Evolutionary conservation across 306 rosid species (phyloP).

Genomic region (Glycine tomentella): DNA sequence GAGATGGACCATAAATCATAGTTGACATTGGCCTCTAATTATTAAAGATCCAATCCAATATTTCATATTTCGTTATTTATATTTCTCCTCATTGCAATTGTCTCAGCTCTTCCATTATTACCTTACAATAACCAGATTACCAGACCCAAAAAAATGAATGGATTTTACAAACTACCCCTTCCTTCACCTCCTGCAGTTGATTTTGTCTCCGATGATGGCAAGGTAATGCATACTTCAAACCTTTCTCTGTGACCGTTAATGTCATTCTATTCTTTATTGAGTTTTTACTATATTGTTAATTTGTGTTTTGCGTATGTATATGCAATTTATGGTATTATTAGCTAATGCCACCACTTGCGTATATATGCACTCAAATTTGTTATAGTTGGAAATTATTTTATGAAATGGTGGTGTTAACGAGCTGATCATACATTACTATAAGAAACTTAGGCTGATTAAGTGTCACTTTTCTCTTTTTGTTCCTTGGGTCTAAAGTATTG

Average conservation of each 20-base stretch:
- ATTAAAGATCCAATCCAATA: too few relatives aligned
- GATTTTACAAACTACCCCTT: slow-evolving; percentile 42
- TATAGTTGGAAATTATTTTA: too few relatives aligned
- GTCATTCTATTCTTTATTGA: background rate
- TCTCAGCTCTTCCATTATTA: background rate
- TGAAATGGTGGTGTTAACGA: too few relatives aligned
- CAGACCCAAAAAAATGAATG: background rate
- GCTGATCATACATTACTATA: too few relatives aligned
- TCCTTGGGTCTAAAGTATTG: too few relatives aligned
- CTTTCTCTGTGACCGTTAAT: background rate
- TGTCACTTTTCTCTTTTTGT: too few relatives aligned
- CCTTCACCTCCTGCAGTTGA: slow-evolving; percentile 48
- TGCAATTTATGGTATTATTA: background rate
- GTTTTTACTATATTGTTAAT: background rate
- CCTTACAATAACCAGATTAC: background rate
- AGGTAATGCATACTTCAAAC: slow-evolving; percentile 16
- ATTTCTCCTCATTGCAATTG: background rate
- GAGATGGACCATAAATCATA: too few relatives aligned
- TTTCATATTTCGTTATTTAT: background rate
- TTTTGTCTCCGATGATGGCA: slow-evolving; percentile 35
- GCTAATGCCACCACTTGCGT: too few relatives aligned
- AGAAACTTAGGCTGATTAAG: too few relatives aligned
- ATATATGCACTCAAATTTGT: too few relatives aligned
- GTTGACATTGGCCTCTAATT: too few relatives aligned
- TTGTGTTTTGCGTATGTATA: background rate